Evolutionary conservation across 345 rosid species (phyloP).

Genomic region (Cardiospermum halicacabum): DNA sequence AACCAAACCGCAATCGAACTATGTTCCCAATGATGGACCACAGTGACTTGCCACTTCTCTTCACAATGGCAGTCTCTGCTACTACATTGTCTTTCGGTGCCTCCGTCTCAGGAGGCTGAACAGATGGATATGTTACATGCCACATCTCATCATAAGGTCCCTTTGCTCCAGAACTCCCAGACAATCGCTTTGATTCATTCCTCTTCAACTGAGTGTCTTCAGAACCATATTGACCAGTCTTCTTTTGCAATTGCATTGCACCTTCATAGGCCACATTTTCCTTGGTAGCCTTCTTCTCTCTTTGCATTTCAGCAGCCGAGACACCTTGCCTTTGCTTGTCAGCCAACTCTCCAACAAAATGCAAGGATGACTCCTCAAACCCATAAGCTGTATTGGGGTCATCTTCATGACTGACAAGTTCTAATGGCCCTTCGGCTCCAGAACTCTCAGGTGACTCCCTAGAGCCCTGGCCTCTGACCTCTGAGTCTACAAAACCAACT

Average conservation of each 20-base stretch:
- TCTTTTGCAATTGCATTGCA: constrained; percentile 31
- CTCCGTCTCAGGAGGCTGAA: constrained; percentile 38
- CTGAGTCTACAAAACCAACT: constrained; percentile 22
- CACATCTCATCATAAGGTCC: constrained; percentile 90
- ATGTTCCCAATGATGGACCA: constrained; percentile 72
- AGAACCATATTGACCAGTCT: constrained; percentile 26
- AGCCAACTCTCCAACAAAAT: constrained; percentile 61
- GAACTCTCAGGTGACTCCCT: constrained; percentile 40
- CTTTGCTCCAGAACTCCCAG: constrained; percentile 54
- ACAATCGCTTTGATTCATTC: constrained; percentile 34
- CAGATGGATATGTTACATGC: constrained; percentile 56
- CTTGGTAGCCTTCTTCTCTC: constrained; percentile 20
- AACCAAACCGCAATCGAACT: constrained; percentile 62
- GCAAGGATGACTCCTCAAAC: constrained; percentile 51
- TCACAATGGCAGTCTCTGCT: constrained; percentile 35
- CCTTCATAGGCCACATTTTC: constrained; percentile 17
- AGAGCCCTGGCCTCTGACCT: constrained; percentile 36
- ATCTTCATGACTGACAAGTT: constrained; percentile 35
- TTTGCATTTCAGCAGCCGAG: constrained; percentile 41
- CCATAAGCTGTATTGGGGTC: constrained; percentile 58
- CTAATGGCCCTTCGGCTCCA: constrained; percentile 33
- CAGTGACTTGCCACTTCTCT: constrained; percentile 64
- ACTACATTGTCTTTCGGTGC: constrained; percentile 32
- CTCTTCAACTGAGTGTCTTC: constrained; percentile 32
- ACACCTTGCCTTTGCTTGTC: constrained; percentile 52